Conservation (phyloP, 768 basidiomycete genomes). For the Krasilnikovozyma curviuscula region DNA sequence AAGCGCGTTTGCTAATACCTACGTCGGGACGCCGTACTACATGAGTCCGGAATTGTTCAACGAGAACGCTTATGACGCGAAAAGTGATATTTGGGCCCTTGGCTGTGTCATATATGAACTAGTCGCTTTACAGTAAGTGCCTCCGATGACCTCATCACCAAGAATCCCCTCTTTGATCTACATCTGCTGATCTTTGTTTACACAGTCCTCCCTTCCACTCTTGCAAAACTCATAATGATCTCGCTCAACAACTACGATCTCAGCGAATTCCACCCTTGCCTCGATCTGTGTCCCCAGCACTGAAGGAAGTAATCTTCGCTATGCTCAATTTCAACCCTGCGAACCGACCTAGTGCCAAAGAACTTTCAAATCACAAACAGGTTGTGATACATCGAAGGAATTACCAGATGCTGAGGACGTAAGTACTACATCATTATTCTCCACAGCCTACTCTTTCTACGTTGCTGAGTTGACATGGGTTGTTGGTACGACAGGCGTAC, state of each 20-base stretch:
- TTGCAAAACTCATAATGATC: slow-evolving; percentile 70
- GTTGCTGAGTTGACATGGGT: too few relatives aligned
- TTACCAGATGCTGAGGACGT: background rate
- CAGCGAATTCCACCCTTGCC: slow-evolving; percentile 84
- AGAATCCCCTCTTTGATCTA: background rate
- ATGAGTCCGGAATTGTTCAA: slow-evolving; percentile 98
- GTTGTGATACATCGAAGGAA: slow-evolving; percentile 1
- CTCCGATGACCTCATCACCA: background rate
- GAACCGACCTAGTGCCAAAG: slow-evolving; percentile 2
- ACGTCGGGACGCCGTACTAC: slow-evolving; percentile 97
- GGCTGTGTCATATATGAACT: slow-evolving; percentile 94
- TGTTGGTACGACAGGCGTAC: too few relatives aligned
- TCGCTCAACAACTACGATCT: slow-evolving; percentile 58
- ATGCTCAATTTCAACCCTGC: slow-evolving; percentile 11
- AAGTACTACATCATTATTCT: background rate
- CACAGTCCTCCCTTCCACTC: slow-evolving; percentile 66
- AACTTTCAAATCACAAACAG: slow-evolving; percentile 1
- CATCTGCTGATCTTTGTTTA: background rate
- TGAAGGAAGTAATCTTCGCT: slow-evolving; percentile 5
- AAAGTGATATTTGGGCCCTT: slow-evolving; percentile 95
- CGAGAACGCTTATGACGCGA: slow-evolving; percentile 91
- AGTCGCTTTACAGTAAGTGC: slow-evolving; percentile 53
- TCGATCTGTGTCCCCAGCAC: slow-evolving; percentile 4
- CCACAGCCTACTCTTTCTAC: background rate
- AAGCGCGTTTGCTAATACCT: slow-evolving; percentile 81